Evolutionary conservation across 768 basidiomycete genomes (phyloP).

Genomic region (Leccinum pellstonianum): DNA sequence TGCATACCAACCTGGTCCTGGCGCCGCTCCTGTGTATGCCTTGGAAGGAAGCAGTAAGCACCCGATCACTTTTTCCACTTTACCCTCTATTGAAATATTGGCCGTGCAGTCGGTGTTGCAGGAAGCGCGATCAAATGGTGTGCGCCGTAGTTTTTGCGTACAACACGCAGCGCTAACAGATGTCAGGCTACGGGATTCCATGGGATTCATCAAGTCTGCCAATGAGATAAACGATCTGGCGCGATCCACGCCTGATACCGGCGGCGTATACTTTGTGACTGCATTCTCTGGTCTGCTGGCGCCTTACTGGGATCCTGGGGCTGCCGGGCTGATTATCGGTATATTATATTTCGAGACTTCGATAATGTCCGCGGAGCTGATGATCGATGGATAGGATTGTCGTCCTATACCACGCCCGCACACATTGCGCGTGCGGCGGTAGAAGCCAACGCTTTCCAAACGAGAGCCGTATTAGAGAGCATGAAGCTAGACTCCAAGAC

Average conservation of each 20-base stretch:
- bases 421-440: constrained; percentile 95
- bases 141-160: constrained; percentile 6
- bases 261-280: constrained; percentile 95
- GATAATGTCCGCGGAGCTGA: neutral
- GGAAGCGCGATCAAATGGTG: constrained; percentile 94
- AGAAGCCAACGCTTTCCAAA: constrained; percentile 96
- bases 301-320: constrained; percentile 96
- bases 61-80: neutral
- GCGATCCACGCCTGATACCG: constrained; percentile 69
- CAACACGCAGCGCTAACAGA: neutral
- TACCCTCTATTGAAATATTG: constrained; percentile 1
- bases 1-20: constrained; percentile 84
- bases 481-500: constrained; percentile 89
- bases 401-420: constrained; percentile 85
- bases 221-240: constrained; percentile 85
- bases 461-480: constrained; percentile 90
- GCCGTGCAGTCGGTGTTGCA: constrained; percentile 75
- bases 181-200: constrained; percentile 80
- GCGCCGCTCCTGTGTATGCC: constrained; percentile 82
- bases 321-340: constrained; percentile 85
- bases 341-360: neutral
- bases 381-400: constrained; percentile 48
- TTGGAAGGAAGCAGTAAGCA: constrained; percentile 91
- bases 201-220: constrained; percentile 78
- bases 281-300: constrained; percentile 95